A percentile compares a stretch with the other conserved stretches of the same genome.
Conservation (phyloP, 768 basidiomycete species). For the Rubroboletus pulcherrimus region DNA sequence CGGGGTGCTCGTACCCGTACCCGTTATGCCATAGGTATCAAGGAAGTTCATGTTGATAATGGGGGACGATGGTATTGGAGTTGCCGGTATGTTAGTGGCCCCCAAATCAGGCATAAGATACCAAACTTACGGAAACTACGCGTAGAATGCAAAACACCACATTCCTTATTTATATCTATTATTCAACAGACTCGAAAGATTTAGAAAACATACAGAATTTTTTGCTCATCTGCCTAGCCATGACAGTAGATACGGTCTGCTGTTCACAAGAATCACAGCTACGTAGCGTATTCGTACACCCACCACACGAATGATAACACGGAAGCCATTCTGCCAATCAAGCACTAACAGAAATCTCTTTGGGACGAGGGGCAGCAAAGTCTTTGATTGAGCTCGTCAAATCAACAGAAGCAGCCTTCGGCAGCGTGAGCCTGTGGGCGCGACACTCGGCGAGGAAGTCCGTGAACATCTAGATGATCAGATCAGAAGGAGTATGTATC, state of each 20-base stretch:
- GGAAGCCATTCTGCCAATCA: background rate
- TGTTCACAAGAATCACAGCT: background rate
- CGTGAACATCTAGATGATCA: constrained; percentile 73
- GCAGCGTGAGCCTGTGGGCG: constrained; percentile 43
- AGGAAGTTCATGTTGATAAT: constrained; percentile 62
- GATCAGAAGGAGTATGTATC: background rate
- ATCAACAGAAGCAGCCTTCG: constrained; percentile 15
- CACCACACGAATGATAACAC: background rate
- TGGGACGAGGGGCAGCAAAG: constrained; percentile 18
- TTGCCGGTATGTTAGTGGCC: background rate
- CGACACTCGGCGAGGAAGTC: constrained; percentile 86
- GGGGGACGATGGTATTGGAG: background rate
- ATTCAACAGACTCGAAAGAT: too few species aligned
- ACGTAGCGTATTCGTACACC: constrained; percentile 15
- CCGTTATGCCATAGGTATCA: constrained; percentile 59
- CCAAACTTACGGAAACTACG: background rate
- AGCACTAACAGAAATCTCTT: constrained; percentile 29
- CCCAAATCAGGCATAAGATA: constrained; percentile 13
- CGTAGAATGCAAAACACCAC: too few species aligned
- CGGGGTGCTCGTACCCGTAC: constrained; percentile 43
- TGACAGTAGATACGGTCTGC: background rate
- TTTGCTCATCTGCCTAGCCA: too few species aligned
- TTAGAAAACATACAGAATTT: background rate
- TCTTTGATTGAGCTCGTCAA: constrained; percentile 17
- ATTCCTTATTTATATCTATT: too few species aligned